Conservation (phyloP, 2,329 filamentous ascomycete genomes). For the Lojkania enalia region DNA sequence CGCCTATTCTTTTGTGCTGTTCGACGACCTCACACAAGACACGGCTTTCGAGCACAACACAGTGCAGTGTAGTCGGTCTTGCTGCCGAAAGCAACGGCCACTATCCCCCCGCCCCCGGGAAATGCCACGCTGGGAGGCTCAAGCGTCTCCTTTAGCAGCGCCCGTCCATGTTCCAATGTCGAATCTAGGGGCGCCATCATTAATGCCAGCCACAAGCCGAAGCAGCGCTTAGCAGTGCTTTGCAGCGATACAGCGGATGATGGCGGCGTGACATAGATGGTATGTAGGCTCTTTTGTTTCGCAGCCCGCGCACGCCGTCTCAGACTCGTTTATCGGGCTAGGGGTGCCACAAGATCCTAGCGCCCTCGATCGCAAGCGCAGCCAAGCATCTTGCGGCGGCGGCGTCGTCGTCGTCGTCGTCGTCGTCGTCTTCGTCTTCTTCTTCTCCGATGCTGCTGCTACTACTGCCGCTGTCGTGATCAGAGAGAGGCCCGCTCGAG, state of each 20-base stretch:
- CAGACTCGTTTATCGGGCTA: constrained; percentile 6
- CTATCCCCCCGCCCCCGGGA: too few relatives aligned
- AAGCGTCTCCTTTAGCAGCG: background rate
- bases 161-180: background rate
- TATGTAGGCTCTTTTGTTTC: too few relatives aligned
- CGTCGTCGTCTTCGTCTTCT: background rate
- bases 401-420: background rate
- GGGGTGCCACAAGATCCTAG: constrained; percentile 9
- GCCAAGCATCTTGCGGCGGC: background rate
- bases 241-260: background rate
- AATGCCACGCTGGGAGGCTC: background rate
- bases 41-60: background rate
- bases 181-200: too few relatives aligned
- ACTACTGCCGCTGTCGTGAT: background rate
- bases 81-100: background rate
- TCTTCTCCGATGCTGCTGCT: too few relatives aligned
- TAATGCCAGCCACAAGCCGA: too few relatives aligned
- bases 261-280: background rate
- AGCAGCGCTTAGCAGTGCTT: background rate
- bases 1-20: too few relatives aligned
- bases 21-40: background rate
- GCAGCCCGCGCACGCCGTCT: too few relatives aligned
- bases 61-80: too few relatives aligned
- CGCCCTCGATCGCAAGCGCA: constrained; percentile 5
- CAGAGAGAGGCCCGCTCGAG: too few relatives aligned